Conservation (phyloP, 345 rosid genomes). For the Brassica juncea region DNA sequence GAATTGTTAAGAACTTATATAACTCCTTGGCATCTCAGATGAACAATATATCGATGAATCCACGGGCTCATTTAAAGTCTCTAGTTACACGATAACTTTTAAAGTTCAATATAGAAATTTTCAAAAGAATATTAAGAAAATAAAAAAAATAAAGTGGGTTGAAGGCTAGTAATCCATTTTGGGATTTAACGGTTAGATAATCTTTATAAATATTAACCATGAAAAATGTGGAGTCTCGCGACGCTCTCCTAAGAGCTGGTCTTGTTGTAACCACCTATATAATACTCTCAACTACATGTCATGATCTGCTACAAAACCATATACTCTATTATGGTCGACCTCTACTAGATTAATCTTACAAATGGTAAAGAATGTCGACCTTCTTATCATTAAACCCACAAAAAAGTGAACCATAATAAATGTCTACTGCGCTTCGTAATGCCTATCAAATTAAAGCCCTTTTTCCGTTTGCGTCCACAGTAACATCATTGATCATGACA, state of each 20-base stretch:
- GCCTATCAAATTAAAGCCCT: not conserved
- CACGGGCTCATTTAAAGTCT: not conserved
- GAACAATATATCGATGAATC: not conserved
- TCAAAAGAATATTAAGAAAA: not conserved
- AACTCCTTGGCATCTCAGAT: not conserved
- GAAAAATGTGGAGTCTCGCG: not conserved
- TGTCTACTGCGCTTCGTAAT: slow-evolving; percentile 9
- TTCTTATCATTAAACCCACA: not conserved
- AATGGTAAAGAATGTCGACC: not conserved
- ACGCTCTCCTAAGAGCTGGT: not conserved
- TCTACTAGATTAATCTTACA: not conserved
- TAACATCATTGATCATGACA: slow-evolving; percentile 6
- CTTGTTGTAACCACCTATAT: not conserved
- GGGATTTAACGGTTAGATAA: not conserved
- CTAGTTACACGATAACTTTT: not conserved
- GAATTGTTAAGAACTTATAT: not conserved
- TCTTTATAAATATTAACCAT: not conserved
- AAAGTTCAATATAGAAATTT: not conserved
- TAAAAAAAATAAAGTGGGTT: not conserved
- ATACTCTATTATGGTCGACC: not conserved
- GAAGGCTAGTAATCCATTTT: not conserved
- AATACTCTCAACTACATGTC: not conserved
- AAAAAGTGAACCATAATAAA: not conserved
- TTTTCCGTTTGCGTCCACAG: not conserved
- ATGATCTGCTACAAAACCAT: not conserved